Evolutionary conservation across 2,329 filamentous ascomycete genomes (phyloP), one percentile per base, ranked within the genome.

Genomic region (Metarhizium rileyi): DNA sequence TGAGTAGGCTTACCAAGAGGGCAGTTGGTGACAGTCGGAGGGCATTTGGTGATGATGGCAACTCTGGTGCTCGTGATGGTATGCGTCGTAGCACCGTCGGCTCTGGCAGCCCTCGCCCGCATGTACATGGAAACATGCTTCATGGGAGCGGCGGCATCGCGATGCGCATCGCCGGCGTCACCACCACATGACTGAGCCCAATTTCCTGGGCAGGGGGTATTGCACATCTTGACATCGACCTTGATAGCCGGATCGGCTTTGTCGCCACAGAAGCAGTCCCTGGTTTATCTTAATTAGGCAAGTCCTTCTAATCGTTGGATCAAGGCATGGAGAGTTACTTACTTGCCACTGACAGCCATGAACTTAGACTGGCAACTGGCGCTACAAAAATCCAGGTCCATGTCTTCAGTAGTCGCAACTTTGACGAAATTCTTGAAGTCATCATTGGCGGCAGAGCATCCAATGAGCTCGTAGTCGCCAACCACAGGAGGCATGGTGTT

Each of bases 191-290:
- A 41, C 49, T 62, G 43, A 0, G 1, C 0, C 4, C n/a, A 6
- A 4, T 62, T 49, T 5, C 63, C 63, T 18, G 63, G 62, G 56
- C 64, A 66, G 14, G 18, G 2, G 4, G 53, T 57, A 27, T 60
- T 54, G 54, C 64, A 67, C 48, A 50, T 25, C 2, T 27, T 49
- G n/a, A 52, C 47, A 43, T 27, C 8, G 3, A 61, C 50, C 33
- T 50, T 22, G 33, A 43, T 30, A 5, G 52, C 49, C 16, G 27
- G 43, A 18, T 18, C 18, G 12, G 47, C 27, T n/a, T 6, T 12
- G 1, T 36, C 46, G 7, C 60, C 62, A 44, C 65, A 67, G 57
- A 62, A 63, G 54, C 65, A 67, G 48, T 59, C 55, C 45, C 61
- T 63, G 8, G 5, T 8, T 2, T 14, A 28, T 20, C 43, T 12